Base-by-base conservation (phyloP, 495 filamentous ascomycete species). In the Hyaloscypha bicolor region DNA sequence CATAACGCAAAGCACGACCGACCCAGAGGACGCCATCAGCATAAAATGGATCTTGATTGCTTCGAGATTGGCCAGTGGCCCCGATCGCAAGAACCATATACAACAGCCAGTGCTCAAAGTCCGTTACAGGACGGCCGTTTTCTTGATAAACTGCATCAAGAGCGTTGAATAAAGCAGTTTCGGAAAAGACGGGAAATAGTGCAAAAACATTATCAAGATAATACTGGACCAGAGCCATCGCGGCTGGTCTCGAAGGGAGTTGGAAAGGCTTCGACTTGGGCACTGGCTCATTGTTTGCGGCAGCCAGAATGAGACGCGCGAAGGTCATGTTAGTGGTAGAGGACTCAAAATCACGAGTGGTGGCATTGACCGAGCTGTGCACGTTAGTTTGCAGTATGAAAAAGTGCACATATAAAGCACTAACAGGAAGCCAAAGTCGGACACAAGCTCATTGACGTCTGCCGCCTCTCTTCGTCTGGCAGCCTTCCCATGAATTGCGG, bases 31-130 rank as follows among this genome's bases (percentile, higher is more conserved):
- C 75, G 22, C 90, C 91, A 62, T 89, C 83, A 37, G 77, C 77
- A 66, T 91, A 91, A 57, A 82, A 80, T 1, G 81, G 78, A 68
- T 94, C 92, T 53, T 84, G 85, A 39, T 79, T 83, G 59, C 82
- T 84, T 71, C 86, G 85, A 55, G 93, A 97, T 63, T 90, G 82
- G 0, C 90, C 88, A 4, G 86, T 86, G 59, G 86, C 91, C 11
- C 88, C 85, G 52, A 96, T 91, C 12, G 93, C 94, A 9, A 98
- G 81, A 5, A 96, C 91, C 90, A 97, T 91, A 71, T 91, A 92
- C 35, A 97, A 81, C 19, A 89, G 88, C 89, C 91, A 98, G 72
- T 90, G 85, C 66, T 98, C 93, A 59, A 90, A 85, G 19, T 90
- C 86, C 51, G 85, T 87, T 6, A 91, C 87, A 39, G 83, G 79